Base-by-base conservation (phyloP, 2,329 filamentous ascomycete species). In the Colletotrichum tamarilloi region DNA sequence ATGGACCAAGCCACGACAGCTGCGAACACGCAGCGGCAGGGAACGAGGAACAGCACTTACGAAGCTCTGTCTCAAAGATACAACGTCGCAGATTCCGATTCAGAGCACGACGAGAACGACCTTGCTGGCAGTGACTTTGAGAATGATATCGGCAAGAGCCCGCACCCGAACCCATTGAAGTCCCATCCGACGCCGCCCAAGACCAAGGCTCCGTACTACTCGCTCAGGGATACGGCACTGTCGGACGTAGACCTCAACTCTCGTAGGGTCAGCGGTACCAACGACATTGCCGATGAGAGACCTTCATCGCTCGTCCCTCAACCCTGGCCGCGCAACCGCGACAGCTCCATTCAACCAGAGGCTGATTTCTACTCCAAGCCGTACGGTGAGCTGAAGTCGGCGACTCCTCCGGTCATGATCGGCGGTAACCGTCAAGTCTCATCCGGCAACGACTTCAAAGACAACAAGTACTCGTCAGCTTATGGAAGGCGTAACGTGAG, bases 401-500 rank as follows among this genome's bases (percentile, higher is more conserved):
- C 82, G 1, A 89, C 88, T 6, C 87, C 88, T 32, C 90, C 89
- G 0, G 79, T 90, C 16, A 84, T 90, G 75, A 78, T 91, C 14
- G 87, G 86, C 16, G 79, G 77, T 26, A 82, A 80, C 30, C 84
- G 90, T 59, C 89, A 92, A 78, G 84, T 91, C 5, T 91, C 88
- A 14, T 89, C 88, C 5, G 90, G 90, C 1, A 90, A 89, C 72
- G 90, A 92, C 77, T 89, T 85, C 68, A 83, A 83, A 32, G 55
- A 52, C 19, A 78, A 79, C 35, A 76, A 75, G 73, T 73, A 79
- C 42, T 77, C 82, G 11, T 74, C 77, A 30, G 78, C 78, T 1
- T 84, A 84, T 65, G 84, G 82, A 22, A 84, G 88, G 59, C 84
- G 92, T 58, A 91, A 92, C 74, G 92, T 94, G 2, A 95, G 92